Conservation (phyloP, 495 filamentous ascomycete genomes). For the Cenococcum geophilum region DNA sequence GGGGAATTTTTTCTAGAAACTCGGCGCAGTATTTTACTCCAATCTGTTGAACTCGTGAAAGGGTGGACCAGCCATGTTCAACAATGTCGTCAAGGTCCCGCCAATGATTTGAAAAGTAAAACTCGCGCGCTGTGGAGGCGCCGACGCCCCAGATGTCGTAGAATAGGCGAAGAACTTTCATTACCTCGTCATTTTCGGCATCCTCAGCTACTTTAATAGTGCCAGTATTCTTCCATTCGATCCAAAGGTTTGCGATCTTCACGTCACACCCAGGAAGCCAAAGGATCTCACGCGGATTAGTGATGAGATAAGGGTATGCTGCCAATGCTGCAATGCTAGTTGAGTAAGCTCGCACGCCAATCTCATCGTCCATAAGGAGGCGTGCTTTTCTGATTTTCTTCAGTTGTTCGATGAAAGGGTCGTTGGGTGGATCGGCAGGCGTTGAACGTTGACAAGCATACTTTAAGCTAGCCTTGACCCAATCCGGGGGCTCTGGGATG, state of each 20-base stretch:
- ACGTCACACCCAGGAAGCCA: conserved; percentile 71
- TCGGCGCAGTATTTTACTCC: conserved; percentile 96
- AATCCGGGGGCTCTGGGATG: conserved; percentile 60
- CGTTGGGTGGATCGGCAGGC: conserved; percentile 64
- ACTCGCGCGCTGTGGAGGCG: conserved; percentile 73
- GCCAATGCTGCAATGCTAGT: conserved; percentile 75
- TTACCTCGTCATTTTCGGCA: conserved; percentile 55
- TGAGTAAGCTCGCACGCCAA: conserved; percentile 83
- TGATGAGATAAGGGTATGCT: conserved; percentile 68
- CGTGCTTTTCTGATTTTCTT: conserved; percentile 67
- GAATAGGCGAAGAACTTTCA: conserved; percentile 62
- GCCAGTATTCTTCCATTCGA: conserved; percentile 63
- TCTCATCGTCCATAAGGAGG: conserved; percentile 62
- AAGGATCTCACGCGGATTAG: conserved; percentile 54
- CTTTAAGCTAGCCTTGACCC: conserved; percentile 55
- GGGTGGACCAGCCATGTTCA: conserved; percentile 68
- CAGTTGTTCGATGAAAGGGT: conserved; percentile 67
- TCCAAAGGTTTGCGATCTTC: conserved; percentile 73
- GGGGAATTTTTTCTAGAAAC: conserved; percentile 62
- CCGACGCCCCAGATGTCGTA: conserved; percentile 85
- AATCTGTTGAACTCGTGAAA: conserved; percentile 82
- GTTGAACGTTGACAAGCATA: conserved; percentile 82
- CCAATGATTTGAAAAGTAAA: conserved; percentile 74
- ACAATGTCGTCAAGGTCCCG: conserved; percentile 75
- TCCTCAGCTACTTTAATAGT: conserved; percentile 56